Evolutionary conservation across 495 filamentous ascomycete genomes (phyloP).

Genomic region (Neurospora pannonica): DNA sequence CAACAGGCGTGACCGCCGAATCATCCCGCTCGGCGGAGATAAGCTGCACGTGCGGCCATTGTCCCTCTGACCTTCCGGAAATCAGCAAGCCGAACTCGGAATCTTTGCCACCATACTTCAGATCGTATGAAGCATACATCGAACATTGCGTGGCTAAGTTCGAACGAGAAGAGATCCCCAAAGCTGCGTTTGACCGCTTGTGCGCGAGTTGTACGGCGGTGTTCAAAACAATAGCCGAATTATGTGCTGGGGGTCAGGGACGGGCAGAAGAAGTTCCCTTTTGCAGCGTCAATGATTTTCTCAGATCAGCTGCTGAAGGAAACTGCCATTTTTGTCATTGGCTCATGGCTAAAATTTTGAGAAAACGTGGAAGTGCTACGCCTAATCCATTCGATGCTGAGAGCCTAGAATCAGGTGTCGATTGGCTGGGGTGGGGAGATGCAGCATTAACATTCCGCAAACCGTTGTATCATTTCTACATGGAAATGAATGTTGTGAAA

Average conservation of each 20-base stretch:
- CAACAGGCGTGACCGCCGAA: background rate
- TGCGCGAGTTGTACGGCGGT: background rate
- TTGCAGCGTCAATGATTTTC: background rate
- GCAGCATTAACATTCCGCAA: too few species aligned
- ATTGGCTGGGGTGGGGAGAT: too few species aligned
- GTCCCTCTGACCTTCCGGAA: background rate
- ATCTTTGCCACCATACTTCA: background rate
- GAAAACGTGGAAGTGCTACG: background rate
- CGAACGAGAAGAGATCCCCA: background rate
- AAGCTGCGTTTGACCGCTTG: background rate
- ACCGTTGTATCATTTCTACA: too few species aligned
- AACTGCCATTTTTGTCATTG: background rate
- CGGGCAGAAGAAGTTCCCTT: too few species aligned
- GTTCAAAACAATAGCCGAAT: background rate
- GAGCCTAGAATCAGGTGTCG: too few species aligned
- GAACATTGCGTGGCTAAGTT: background rate
- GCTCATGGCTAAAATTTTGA: background rate
- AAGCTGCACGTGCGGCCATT: too few species aligned
- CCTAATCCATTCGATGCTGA: background rate
- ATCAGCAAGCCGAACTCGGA: background rate
- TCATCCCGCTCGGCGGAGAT: background rate
- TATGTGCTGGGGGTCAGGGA: too few species aligned
- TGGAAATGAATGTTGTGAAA: too few species aligned
- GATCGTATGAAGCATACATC: background rate
- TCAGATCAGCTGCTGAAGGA: background rate